Conservation (phyloP, 2,329 filamentous ascomycete species). For the Colletotrichum sp. region DNA sequence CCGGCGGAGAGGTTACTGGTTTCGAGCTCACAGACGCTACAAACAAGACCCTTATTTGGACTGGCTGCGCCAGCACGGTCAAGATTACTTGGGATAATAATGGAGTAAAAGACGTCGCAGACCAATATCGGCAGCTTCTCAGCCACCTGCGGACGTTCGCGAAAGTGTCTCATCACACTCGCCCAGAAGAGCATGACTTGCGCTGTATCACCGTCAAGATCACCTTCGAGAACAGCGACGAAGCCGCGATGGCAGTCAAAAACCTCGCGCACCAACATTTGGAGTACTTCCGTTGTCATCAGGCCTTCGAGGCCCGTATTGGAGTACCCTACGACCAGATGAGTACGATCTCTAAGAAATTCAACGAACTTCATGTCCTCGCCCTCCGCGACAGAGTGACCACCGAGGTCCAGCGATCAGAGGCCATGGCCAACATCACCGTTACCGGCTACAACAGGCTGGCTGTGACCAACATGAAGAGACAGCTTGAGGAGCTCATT, state of each 20-base stretch:
- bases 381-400: neutral
- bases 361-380: neutral
- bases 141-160: rapidly evolving
- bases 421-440: rapidly evolving
- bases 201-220: neutral
- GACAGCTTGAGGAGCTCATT: neutral
- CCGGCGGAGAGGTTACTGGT: neutral
- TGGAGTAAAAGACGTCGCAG: neutral
- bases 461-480: neutral
- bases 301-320: neutral
- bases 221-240: neutral
- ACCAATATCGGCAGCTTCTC: rapidly evolving
- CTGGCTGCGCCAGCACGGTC: neutral
- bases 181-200: rapidly evolving
- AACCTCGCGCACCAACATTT: rapidly evolving
- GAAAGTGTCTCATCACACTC: rapidly evolving
- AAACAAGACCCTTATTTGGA: neutral
- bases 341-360: neutral
- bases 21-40: neutral
- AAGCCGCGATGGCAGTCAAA: neutral
- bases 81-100: rapidly evolving
- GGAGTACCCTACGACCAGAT: neutral
- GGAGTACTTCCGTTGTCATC: rapidly evolving
- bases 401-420: neutral
- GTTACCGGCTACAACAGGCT: rapidly evolving